Conservation (phyloP, 1,284 basidiomycete species). For the Puccinia polysora region DNA sequence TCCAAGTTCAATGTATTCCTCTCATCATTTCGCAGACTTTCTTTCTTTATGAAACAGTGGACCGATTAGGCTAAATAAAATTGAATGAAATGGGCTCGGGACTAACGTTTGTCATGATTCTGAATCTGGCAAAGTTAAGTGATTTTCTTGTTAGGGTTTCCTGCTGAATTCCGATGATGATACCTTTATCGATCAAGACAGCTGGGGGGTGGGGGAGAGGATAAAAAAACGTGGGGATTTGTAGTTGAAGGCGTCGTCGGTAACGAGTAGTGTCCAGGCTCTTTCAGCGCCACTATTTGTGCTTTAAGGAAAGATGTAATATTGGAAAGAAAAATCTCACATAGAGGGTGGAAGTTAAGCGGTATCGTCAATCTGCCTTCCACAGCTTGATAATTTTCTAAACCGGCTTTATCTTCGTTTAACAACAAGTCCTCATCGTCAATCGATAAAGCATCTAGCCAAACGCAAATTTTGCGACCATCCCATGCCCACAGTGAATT, state of each 20-base stretch:
- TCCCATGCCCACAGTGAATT: slow-evolving; percentile 98
- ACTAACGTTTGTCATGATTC: slow-evolving; percentile 79
- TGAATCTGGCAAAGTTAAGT: slow-evolving; percentile 84
- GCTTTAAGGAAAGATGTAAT: slow-evolving; percentile 23
- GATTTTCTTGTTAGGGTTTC: slow-evolving; percentile 72
- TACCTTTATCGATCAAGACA: slow-evolving; percentile 96
- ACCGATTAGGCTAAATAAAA: background rate
- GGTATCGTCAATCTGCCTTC: slow-evolving; percentile 87
- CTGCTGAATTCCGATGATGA: slow-evolving; percentile 91
- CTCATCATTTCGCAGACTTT: background rate
- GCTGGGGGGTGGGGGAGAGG: slow-evolving; percentile 57
- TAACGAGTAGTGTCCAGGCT: background rate
- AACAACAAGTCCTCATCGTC: slow-evolving; percentile 57
- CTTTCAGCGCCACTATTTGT: too few relatives aligned
- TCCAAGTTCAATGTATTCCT: too few relatives aligned
- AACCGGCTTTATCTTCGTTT: slow-evolving; percentile 24
- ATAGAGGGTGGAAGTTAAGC: slow-evolving; percentile 90
- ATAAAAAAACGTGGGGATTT: background rate
- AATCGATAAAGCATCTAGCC: slow-evolving; percentile 90
- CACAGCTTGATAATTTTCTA: slow-evolving; percentile 59
- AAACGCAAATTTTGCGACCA: slow-evolving; percentile 78
- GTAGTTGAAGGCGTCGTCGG: background rate
- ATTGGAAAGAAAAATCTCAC: slow-evolving; percentile 58
- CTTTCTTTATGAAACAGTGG: background rate
- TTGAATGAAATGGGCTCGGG: background rate